Percentiles rank a stretch among this genome's conserved stretches.
These are phyloP conservation scores for Pythium sukuiense DNA, from an alignment of 352 stramenopile genomes.

Conservation along the genomic window DNA sequence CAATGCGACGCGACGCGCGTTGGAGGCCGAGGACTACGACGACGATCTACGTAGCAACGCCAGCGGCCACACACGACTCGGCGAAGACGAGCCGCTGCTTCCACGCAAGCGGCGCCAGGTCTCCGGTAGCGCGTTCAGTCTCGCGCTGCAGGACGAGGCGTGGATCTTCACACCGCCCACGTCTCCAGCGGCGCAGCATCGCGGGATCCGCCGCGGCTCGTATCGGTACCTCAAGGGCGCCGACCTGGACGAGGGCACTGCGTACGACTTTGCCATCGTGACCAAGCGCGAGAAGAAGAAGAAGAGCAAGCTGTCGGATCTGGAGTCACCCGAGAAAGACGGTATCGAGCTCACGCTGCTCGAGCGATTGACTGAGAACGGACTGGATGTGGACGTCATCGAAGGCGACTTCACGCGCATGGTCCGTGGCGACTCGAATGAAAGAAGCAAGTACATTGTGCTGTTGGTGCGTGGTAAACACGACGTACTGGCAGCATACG, in stretches of 20 bases:
- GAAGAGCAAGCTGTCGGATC: constrained; percentile 17
- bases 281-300: constrained; percentile 42
- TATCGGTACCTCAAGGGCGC: constrained; percentile 61
- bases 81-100: constrained; percentile 5
- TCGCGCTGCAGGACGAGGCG: constrained; percentile 61
- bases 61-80: not conserved
- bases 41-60: constrained; percentile 8
- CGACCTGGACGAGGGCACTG: constrained; percentile 42
- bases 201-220: constrained; percentile 33
- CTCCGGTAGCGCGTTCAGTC: constrained; percentile 46
- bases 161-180: constrained; percentile 51
- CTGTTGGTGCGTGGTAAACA: constrained; percentile 70
- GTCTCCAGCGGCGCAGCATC: constrained; percentile 35
- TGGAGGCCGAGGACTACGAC: constrained; percentile 12
- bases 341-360: constrained; percentile 45
- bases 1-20: not conserved
- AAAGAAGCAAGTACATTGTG: constrained; percentile 70
- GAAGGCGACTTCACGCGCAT: constrained; percentile 68
- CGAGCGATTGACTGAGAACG: constrained; percentile 59
- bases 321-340: constrained; percentile 32
- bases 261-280: constrained; percentile 79
- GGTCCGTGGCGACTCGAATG: constrained; percentile 24
- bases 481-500: constrained; percentile 59
- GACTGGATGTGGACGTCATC: constrained; percentile 70
- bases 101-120: constrained; percentile 34